Evolutionary conservation across 202 grass and related monocot species (phyloP).

Genomic region (Setaria italica): DNA sequence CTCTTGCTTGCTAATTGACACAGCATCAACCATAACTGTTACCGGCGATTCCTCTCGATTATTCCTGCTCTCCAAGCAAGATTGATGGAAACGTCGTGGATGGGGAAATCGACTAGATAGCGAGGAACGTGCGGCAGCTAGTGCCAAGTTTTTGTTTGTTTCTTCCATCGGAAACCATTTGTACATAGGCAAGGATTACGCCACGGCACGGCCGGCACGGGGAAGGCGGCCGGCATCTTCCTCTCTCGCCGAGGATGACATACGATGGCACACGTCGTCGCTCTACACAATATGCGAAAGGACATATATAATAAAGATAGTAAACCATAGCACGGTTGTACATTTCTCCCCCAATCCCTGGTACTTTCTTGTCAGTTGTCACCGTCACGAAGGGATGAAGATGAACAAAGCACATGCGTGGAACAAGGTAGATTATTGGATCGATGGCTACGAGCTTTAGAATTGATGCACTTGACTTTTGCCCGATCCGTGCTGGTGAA

Average conservation of each 20-base stretch:
- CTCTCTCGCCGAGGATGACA: background rate
- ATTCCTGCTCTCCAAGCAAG: background rate
- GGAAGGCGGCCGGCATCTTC: background rate
- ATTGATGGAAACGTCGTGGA: background rate
- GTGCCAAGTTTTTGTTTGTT: background rate
- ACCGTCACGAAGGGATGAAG: too few relatives aligned
- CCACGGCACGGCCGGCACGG: background rate
- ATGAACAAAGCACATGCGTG: too few relatives aligned
- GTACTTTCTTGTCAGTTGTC: too few relatives aligned
- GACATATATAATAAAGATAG: too few relatives aligned
- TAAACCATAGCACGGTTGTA: too few relatives aligned
- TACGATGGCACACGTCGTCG: too few relatives aligned
- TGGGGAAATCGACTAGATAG: background rate
- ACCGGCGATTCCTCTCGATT: background rate
- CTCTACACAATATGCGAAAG: too few relatives aligned
- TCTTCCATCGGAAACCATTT: background rate
- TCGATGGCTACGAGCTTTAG: too few relatives aligned
- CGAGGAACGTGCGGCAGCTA: background rate
- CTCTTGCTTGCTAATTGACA: background rate
- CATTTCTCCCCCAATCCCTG: too few relatives aligned
- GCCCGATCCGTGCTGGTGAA: too few relatives aligned
- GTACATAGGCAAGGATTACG: background rate
- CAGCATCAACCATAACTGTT: background rate
- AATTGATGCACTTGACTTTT: too few relatives aligned
- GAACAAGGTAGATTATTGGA: too few relatives aligned